Evolutionary conservation across 2,329 filamentous ascomycete genomes (phyloP), one percentile per base, ranked within the genome.

Genomic region (Aspergillus sclerotialis): DNA sequence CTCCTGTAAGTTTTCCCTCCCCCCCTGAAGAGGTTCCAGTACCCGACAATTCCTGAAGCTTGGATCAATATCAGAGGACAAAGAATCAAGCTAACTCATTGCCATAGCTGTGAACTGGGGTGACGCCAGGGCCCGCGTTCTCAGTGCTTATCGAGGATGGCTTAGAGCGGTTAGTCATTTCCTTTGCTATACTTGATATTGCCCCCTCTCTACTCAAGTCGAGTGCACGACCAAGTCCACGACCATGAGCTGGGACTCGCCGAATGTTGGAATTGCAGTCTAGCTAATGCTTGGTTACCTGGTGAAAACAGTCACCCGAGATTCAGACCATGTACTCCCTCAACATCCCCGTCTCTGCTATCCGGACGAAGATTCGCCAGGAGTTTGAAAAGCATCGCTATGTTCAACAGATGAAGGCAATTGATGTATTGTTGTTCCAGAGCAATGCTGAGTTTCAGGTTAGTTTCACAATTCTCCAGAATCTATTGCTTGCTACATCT

Each of bases 241-340:
- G n/a, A n/a, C n/a, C n/a, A n/a, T n/a, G n/a, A n/a, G n/a, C n/a
- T n/a, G n/a, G n/a, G n/a, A n/a, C n/a, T n/a, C n/a, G n/a, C n/a
- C n/a, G n/a, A n/a, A n/a, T n/a, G n/a, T n/a, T n/a, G n/a, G n/a
- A n/a, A n/a, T n/a, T n/a, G n/a, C n/a, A n/a, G n/a, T n/a, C n/a
- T n/a, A n/a, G n/a, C n/a, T n/a, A n/a, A n/a, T n/a, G n/a, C n/a
- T n/a, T n/a, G n/a, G n/a, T n/a, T n/a, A 45, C 31, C 19, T 40
- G 12, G 27, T 30, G 40, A 37, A 26, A 32, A 42, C 61, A 98
- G 92, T 88, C 88, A 26, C 90, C 92, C 42, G 89, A 96, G 63
- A 90, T 98, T 58, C 92, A 96, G 66, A 84, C 80, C 43, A 94
- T 96, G 87, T 98, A 98, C 78, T 84, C 84, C 43, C 72, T 98